Percentiles rank a stretch among this genome's conserved stretches.
phyloP scores from a whole-genome alignment of 176 grass and related monocot genomes.

The Aegilops longissima region DNA sequence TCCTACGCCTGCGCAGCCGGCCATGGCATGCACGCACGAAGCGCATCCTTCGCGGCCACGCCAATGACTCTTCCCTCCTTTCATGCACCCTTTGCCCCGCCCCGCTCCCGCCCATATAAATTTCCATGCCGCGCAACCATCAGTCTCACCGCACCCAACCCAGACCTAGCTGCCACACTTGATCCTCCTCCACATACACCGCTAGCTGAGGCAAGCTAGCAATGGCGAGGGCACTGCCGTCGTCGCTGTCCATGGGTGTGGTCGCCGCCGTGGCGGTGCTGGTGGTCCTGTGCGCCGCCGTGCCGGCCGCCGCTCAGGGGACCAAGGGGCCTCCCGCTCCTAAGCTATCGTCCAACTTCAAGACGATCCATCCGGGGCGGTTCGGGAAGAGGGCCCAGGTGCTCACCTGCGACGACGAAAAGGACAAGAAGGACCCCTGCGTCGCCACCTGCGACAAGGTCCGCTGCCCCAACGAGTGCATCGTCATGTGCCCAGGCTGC shows the following conservation, averaged over 20 bases:
- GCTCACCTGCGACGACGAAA: not conserved
- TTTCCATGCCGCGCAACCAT: not conserved
- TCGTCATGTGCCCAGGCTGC: conserved; percentile 54
- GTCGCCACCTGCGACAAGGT: not conserved
- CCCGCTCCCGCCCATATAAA: not conserved
- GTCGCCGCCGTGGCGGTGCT: not conserved
- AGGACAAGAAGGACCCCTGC: not conserved
- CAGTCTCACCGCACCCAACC: not conserved
- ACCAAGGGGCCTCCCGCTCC: not conserved
- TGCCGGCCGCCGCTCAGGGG: not conserved
- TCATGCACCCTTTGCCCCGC: too few species aligned
- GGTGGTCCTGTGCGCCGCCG: not conserved
- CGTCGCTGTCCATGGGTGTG: not conserved
- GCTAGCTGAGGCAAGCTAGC: not conserved
- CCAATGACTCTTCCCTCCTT: not conserved
- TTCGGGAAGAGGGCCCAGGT: conserved; percentile 16
- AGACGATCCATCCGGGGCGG: not conserved
- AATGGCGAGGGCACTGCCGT: not conserved
- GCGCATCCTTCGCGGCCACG: too few species aligned
- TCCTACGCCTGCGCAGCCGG: not conserved
- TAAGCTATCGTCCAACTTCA: too few species aligned
- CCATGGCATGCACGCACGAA: not conserved
- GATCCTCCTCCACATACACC: not conserved
- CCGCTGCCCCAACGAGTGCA: conserved; percentile 50
- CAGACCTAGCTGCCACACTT: not conserved